phyloP scores from a whole-genome alignment of 371 early-diverging fungal species.

The Mucor plumbeus region DNA sequence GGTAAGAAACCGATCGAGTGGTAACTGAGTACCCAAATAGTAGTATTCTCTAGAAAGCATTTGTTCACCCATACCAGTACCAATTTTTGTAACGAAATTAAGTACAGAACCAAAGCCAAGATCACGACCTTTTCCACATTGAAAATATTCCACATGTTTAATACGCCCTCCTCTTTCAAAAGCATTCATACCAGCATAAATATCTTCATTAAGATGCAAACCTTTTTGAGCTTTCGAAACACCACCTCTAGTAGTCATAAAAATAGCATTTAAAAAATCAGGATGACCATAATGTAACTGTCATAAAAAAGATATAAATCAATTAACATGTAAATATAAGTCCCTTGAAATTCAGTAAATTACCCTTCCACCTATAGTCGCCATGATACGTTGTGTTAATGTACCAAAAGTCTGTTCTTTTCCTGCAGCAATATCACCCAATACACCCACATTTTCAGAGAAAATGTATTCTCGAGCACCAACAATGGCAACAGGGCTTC shows the following conservation, averaged over 20 bases:
- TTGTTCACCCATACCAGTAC: slow-evolving; percentile 93
- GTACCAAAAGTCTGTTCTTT: slow-evolving; percentile 93
- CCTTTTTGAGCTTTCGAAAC: slow-evolving; percentile 92
- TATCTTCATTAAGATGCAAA: slow-evolving; percentile 92
- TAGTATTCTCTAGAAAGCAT: slow-evolving; percentile 92
- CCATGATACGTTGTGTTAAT: slow-evolving; percentile 85
- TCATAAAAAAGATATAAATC: not conserved
- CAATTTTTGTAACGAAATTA: slow-evolving; percentile 89
- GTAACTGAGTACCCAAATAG: slow-evolving; percentile 83
- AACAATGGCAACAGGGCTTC: slow-evolving; percentile 88
- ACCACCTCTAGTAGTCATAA: slow-evolving; percentile 89
- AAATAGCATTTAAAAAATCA: slow-evolving; percentile 88
- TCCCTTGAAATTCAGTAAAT: not conserved
- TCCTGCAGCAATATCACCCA: slow-evolving; percentile 91
- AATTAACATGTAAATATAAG: not conserved
- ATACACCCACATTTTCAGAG: slow-evolving; percentile 85
- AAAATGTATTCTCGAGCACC: slow-evolving; percentile 93
- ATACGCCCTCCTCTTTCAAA: slow-evolving; percentile 85
- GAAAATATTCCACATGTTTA: slow-evolving; percentile 90
- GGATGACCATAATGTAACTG: slow-evolving; percentile 90
- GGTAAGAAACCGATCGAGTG: slow-evolving; percentile 85
- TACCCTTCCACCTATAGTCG: slow-evolving; percentile 80
- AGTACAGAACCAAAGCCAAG: slow-evolving; percentile 90
- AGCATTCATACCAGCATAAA: slow-evolving; percentile 93
- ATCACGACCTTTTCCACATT: slow-evolving; percentile 93